phyloP scores from a whole-genome alignment of 495 filamentous ascomycete genomes.

The Penicillium silybi region DNA sequence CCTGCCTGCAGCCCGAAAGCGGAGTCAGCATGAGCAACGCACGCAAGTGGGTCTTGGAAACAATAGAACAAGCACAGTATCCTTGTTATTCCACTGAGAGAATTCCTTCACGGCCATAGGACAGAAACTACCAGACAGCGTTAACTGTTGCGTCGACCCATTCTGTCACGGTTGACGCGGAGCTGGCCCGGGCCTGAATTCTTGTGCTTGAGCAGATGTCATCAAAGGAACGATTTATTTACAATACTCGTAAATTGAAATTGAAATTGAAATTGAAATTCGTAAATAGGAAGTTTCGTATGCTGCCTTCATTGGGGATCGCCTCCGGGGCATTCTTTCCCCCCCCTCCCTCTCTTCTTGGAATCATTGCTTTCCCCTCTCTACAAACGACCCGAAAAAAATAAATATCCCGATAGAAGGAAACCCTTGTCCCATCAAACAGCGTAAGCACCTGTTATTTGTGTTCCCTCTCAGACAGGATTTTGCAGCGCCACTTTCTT shows the following conservation, averaged over 20 bases:
- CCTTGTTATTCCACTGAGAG: no score
- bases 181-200: neutral
- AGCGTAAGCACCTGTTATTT: neutral
- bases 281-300: no score
- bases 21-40: constrained; percentile 1
- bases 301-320: neutral
- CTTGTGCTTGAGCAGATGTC: constrained; percentile 3
- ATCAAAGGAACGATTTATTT: neutral
- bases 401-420: neutral
- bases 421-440: neutral
- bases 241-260: no score
- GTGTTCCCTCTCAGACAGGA: constrained; percentile 20
- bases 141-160: no score
- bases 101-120: no score
- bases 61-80: no score
- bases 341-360: neutral
- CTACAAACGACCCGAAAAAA: neutral
- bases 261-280: neutral
- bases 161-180: neutral
- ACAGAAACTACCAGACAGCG: no score
- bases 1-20: constrained; percentile 3
- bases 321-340: neutral
- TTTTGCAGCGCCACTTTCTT: constrained; percentile 15
- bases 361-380: neutral
- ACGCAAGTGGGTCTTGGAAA: no score